Base-by-base conservation (phyloP, 129 eudicot species). In the Artemisia tridentata region DNA sequence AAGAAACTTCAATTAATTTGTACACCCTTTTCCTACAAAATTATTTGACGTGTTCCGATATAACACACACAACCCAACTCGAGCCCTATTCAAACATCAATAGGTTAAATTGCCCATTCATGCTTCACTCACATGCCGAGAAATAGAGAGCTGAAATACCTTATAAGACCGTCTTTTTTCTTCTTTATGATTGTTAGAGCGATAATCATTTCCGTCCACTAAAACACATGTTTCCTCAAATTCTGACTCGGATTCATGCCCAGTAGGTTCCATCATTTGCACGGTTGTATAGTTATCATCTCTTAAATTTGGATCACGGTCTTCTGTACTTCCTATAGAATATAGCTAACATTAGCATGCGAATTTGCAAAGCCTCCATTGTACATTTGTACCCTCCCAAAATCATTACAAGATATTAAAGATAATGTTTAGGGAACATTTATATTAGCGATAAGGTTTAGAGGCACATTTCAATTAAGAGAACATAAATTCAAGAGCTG, bases 181-280 rank as follows among this genome's bases (percentile, higher is more conserved):
- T 82, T 72, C 57, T 51, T 23, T 71, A 74, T 34, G 76, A 62
- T 31, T 78, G 45, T 75, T 25, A 38, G 63, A 61, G 83, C 65
- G 58, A 68, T 65, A 68, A 73, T 80, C 84, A 47, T 66, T 77
- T 50, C 78, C 80, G 4, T 78, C 87, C 68, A 92, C 89, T 59
- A 88, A 61, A 65, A 88, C 87, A 71, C 98, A 92, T 5, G 87
- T 72, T 75, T 88, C 89, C 56, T 79, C 89, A 63, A 92, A 73
- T 14, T 58, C 72, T 7, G 79, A 51, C 48, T 67, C 76, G 5
- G 45, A 38, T 41, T 51, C 75, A 25, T 66, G 71, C 72, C 68
- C 72, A 48, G 53, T 29, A 48, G 43, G 59, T 75, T 80, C 79
- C 14, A 34, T 63, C 51, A 48, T 69, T 63, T 34, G 72, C 34